Base-by-base conservation (phyloP, 768 basidiomycete genomes). In the Xerocomus spinulosus region DNA sequence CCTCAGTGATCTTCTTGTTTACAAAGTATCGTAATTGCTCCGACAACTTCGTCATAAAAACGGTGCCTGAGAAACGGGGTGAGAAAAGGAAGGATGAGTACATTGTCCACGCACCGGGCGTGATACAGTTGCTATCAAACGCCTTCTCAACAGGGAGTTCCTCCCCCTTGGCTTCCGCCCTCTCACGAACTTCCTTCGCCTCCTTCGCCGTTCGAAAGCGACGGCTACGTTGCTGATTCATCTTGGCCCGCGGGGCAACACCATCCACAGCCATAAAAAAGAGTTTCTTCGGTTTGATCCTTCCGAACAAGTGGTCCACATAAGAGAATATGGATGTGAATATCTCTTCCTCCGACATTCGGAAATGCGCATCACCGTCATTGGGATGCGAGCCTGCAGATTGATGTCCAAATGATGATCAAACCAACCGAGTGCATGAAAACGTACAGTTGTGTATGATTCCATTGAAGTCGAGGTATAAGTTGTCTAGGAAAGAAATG, bases 251-350 rank as follows among this genome's bases (percentile, higher is more conserved):
- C 4, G 95, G 95, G 0, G 95, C 95, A 13, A 97, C 94, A 40
- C 95, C 95, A 64, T 98, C 96, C 38, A 99, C 86, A 21, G 95
- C 96, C 88, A 99, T 95, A 69, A 96, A 98, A 68, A 98, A 97
- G 12, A 96, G 73, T 63, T 97, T 96, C 76, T 91, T 87, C 1
- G 96, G 96, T 66, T 94, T 97, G 53, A 99, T 97, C 73, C 94
- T 97, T 25, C 85, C 81, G 69, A 99, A 99, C 7, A 99, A 76
- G 61, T 92, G 88, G 72, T 97, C 93, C 50, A 98, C 92, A 72
- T 99, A 99, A 45, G 91, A 76, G 62, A 98, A 98, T 59, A 98
- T 93, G 28, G 92, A 86, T 1, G 96, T 91, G 68, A 93, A 94
- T 71, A 98, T 98, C 67, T 95, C 90, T 67, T 95, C 90, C 70